Conservation (phyloP, 2,329 filamentous ascomycete species). For the Aspergillus pseudotamarii region DNA sequence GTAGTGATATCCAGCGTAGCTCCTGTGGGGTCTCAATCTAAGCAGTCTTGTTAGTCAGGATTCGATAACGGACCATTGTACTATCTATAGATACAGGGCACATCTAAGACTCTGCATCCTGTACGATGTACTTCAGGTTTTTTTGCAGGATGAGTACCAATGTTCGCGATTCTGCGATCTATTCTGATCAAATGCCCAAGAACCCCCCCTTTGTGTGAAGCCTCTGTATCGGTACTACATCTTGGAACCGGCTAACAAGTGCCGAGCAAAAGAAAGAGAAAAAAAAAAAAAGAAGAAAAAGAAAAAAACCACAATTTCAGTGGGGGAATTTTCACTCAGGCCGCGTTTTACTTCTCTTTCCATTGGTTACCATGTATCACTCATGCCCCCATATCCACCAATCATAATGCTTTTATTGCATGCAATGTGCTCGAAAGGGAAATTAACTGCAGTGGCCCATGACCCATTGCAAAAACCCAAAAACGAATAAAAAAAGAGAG, state of each 20-base stretch:
- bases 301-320: not conserved
- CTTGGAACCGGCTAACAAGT: not conserved
- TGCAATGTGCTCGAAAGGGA: slow-evolving; percentile 19
- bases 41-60: not conserved
- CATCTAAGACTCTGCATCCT: not conserved
- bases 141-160: not conserved
- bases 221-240: not conserved
- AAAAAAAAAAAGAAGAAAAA: not conserved
- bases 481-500: not conserved
- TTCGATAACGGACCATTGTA: not conserved
- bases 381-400: slow-evolving; percentile 7
- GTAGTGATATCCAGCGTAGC: not conserved
- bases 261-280: not conserved
- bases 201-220: not conserved
- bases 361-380: slow-evolving; percentile 10
- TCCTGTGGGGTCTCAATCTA: not conserved
- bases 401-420: slow-evolving; percentile 19
- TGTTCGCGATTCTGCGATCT: not conserved
- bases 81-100: not conserved
- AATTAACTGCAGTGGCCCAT: slow-evolving; percentile 13
- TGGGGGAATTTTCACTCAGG: not conserved
- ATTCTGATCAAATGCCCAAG: not conserved
- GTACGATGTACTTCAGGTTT: not conserved
- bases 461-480: slow-evolving; percentile 1
- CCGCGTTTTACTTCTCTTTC: not conserved